These are phyloP conservation scores for Penicillium concentricum DNA, from an alignment of 2,329 filamentous ascomycete species.

Conservation along the genomic window DNA sequence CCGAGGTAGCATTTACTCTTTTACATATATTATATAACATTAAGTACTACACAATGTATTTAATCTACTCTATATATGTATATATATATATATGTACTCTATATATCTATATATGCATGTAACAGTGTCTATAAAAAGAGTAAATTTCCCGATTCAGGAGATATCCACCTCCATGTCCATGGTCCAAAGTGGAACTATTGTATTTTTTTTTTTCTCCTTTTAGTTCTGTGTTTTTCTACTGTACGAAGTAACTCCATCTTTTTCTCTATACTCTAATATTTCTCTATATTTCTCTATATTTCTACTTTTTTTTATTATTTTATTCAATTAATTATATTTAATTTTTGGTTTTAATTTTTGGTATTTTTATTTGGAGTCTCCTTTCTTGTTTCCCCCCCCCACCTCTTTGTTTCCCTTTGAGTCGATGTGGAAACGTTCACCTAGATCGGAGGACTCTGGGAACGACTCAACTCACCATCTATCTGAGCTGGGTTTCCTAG, in stretches of 20 bases:
- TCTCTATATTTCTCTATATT: not conserved
- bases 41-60: too few relatives aligned
- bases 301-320: not conserved
- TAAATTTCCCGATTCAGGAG: not conserved
- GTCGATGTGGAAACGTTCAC: conserved; percentile 44
- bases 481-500: conserved; percentile 37
- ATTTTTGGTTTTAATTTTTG: not conserved
- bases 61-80: too few relatives aligned
- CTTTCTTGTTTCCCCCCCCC: conserved; percentile 13
- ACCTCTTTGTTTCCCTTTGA: conserved; percentile 18
- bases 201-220: not conserved
- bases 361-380: conserved; percentile 3
- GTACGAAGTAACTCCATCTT: too few relatives aligned
- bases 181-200: conserved; percentile 8
- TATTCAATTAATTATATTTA: not conserved
- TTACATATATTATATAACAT: too few relatives aligned
- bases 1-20: too few relatives aligned
- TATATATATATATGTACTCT: too few relatives aligned
- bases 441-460: conserved; percentile 42
- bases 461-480: conserved; percentile 34
- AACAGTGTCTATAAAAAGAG: too few relatives aligned
- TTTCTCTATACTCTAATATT: too few relatives aligned
- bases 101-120: too few relatives aligned
- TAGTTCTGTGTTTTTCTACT: too few relatives aligned
- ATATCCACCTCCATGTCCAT: conserved; percentile 3